phyloP scores from a whole-genome alignment of 176 grass and related monocot species.

The Oryza nivara region DNA sequence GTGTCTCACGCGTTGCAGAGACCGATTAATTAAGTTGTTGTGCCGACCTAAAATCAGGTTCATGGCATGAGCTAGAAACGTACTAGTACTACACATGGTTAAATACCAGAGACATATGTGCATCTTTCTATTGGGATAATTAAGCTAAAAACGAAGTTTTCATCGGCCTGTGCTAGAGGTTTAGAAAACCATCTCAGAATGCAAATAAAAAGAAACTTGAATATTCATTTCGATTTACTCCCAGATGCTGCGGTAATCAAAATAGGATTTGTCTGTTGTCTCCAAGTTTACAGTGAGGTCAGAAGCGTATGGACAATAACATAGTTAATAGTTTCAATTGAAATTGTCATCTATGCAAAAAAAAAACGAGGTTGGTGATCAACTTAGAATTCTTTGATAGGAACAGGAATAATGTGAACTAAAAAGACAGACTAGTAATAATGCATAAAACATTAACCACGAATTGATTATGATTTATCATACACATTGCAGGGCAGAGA shows the following conservation, averaged over 20 bases:
- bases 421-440: not conserved
- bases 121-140: too few species aligned
- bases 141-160: too few species aligned
- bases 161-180: too few species aligned
- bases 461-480: not conserved
- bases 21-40: not conserved
- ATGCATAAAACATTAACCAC: not conserved
- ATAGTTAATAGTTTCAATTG: not conserved
- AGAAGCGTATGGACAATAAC: not conserved
- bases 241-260: not conserved
- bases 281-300: not conserved
- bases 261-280: not conserved
- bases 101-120: not conserved
- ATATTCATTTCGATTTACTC: not conserved
- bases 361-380: not conserved
- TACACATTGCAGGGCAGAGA: not conserved
- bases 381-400: not conserved
- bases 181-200: not conserved
- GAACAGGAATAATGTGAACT: not conserved
- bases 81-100: not conserved
- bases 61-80: not conserved
- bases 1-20: constrained; percentile 22
- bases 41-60: not conserved
- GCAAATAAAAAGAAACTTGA: not conserved
- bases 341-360: not conserved